Evolutionary conservation across 129 eudicot genomes (phyloP), one percentile per base, ranked within the genome.

Genomic region (Oenanthe sinensis): DNA sequence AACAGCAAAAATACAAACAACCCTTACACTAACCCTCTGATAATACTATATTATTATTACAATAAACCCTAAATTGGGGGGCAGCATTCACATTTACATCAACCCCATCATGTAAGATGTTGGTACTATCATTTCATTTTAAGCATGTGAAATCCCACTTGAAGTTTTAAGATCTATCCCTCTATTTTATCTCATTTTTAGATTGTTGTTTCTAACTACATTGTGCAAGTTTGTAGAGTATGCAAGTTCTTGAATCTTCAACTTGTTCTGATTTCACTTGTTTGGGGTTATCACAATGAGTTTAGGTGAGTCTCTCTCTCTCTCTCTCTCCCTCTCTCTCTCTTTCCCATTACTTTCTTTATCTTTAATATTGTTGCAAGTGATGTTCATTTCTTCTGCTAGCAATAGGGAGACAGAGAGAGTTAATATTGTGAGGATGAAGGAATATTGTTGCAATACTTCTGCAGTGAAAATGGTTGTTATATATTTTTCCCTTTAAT

Each of bases 61-160:
- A 44, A 43, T 44, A 74, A 74, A 74, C 77, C 77, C 77, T 74
- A 60, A 74, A 46, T 30, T 45, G 60, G 60, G 77, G 33, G 58
- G 77, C 60, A 74, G 15, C 77, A 74, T 22, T n/a, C 76, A 6
- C 75, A 71, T 33, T n/a, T 9, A 26, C 77, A 71, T 71, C 28
- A 40, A 24, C 40, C 30, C 77, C 77, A 74, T 74, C 19, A 74
- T 74, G 55, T 74, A 44, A 45, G 77, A 74, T 46, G 58, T 46
- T 74, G 77, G 42, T 16, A 74, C 60, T 46, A 44, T 74, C 77
- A 45, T 74, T 46, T 74, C 58, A 44, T 45, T 74, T 74, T 74
- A 33, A 45, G 76, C 60, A 74, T 74, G 17, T 45, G 17, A 74
- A 45, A 24, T 39, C 77, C 42, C 77, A 45, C 77, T 45, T 74